These are phyloP conservation scores for Oryza punctata DNA, from an alignment of 176 grass and related monocot species.

Conservation along the genomic window DNA sequence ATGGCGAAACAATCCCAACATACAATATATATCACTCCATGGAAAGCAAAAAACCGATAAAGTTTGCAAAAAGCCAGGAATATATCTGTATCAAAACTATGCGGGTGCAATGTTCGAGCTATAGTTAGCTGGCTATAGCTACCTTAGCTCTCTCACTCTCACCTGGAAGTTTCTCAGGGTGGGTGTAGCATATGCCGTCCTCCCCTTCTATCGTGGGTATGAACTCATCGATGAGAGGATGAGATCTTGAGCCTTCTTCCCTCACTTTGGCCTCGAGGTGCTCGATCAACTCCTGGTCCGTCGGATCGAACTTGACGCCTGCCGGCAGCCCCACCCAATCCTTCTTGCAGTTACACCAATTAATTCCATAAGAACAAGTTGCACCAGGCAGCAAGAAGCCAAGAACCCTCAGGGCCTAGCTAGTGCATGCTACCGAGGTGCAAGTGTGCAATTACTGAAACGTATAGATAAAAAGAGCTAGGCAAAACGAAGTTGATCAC, in stretches of 20 bases:
- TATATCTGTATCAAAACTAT: slow-evolving; percentile 41
- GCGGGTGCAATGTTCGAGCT: slow-evolving; percentile 33
- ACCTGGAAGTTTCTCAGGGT: slow-evolving; percentile 99
- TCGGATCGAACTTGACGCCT: slow-evolving; percentile 97
- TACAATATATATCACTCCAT: slow-evolving; percentile 53
- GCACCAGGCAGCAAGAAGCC: slow-evolving; percentile 9
- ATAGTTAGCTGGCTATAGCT: slow-evolving; percentile 25
- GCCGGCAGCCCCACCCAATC: slow-evolving; percentile 93
- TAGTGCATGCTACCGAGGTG: slow-evolving; percentile 13
- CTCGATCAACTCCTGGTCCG: slow-evolving; percentile 93
- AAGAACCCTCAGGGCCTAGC: slow-evolving; percentile 24
- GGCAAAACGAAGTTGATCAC: slow-evolving; percentile 40
- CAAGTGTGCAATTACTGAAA: not conserved
- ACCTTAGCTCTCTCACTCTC: slow-evolving; percentile 17
- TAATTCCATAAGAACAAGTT: slow-evolving; percentile 46
- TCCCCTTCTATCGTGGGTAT: slow-evolving; percentile 97
- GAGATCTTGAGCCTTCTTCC: slow-evolving; percentile 75
- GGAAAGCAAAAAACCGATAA: slow-evolving; percentile 35
- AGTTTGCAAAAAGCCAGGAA: slow-evolving; percentile 42
- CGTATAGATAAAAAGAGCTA: not conserved
- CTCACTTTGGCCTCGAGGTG: slow-evolving; percentile 90
- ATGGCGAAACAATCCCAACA: slow-evolving; percentile 42
- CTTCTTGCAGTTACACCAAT: slow-evolving; percentile 52
- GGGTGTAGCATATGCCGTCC: slow-evolving; percentile 98
- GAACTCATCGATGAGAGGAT: slow-evolving; percentile 95